Base-by-base conservation (phyloP, 352 stramenopile genomes). In the Globisporangium lucens region DNA sequence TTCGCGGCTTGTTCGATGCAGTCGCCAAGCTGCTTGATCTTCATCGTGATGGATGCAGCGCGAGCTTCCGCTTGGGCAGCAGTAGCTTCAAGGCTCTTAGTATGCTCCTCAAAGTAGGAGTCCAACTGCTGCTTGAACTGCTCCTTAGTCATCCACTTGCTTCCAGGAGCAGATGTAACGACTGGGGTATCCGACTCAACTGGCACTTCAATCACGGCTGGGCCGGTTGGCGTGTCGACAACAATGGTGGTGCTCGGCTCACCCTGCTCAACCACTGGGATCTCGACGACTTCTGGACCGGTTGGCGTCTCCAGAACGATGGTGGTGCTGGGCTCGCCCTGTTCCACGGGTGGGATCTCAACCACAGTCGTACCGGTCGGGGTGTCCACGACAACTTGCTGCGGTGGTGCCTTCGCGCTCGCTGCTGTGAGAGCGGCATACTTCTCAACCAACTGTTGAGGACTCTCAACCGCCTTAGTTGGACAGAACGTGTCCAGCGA, bases 1-100 rank as follows among this genome's bases (percentile, higher is more conserved):
- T 82, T 77, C 3, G 79, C 57, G 1, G 79, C 79, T 57, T 74
- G 58, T 33, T 78, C 46, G 56, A 87, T 83, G 52, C 79, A 87
- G 47, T 85, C 75, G 22, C 80, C 63, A 13, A 88, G 60, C 3
- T 36, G 5, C 56, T 80, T 62, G 8, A 78, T 66, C 43, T 75
- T 71, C 4, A 57, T 30, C 0, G 68, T 27, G 12, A 79, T 33
- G 3, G 65, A 65, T 4, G 73, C 46, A 20, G 57, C 71, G 46
- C 77, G 65, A 0, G 56, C 56, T 9, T 82, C 58, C 4, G 76
- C 77, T 20, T 75, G 62, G 0, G 55, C 67, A 3, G 66, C 63
- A 36, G 67, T 24, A 0, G 75, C 52, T n/a, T 77, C 61, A 30
- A 85, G 30, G n/a, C 60, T 51, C 65, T 76, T 72, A 22, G 70